Conservation (phyloP, 1,284 basidiomycete genomes). For the Moesziomyces globuligerus region DNA sequence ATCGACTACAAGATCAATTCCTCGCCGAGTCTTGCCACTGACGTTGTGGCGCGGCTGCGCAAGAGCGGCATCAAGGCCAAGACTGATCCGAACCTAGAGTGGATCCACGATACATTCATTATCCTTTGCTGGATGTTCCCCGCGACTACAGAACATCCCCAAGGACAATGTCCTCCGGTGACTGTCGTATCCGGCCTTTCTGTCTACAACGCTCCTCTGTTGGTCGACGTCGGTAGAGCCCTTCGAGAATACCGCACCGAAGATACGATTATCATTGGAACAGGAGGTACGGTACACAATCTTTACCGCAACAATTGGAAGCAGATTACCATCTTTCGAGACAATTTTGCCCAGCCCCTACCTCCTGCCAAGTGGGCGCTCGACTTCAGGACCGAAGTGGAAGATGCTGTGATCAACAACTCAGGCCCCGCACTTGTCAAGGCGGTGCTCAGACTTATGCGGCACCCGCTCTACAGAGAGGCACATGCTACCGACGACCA, state of each 20-base stretch:
- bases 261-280: constrained; percentile 53
- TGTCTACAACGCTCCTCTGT: constrained; percentile 48
- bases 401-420: constrained; percentile 49
- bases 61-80: constrained; percentile 47
- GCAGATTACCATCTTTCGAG: constrained; percentile 43
- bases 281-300: constrained; percentile 61
- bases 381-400: constrained; percentile 54
- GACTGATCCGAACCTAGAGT: constrained; percentile 50
- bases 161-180: constrained; percentile 47
- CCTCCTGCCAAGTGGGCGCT: constrained; percentile 59
- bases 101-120: constrained; percentile 61
- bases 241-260: constrained; percentile 45
- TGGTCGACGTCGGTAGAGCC: constrained; percentile 52
- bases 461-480: constrained; percentile 55
- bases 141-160: constrained; percentile 28
- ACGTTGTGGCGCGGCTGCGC: constrained; percentile 26
- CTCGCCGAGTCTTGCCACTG: constrained; percentile 32
- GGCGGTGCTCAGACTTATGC: constrained; percentile 53
- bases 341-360: constrained; percentile 51
- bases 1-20: constrained; percentile 49
- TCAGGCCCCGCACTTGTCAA: constrained; percentile 40
- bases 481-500: constrained; percentile 63
- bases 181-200: constrained; percentile 48
- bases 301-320: constrained; percentile 57
- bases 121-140: constrained; percentile 58